phyloP scores from a whole-genome alignment of 2,329 filamentous ascomycete genomes.

The Lachnellula subtilissima region DNA sequence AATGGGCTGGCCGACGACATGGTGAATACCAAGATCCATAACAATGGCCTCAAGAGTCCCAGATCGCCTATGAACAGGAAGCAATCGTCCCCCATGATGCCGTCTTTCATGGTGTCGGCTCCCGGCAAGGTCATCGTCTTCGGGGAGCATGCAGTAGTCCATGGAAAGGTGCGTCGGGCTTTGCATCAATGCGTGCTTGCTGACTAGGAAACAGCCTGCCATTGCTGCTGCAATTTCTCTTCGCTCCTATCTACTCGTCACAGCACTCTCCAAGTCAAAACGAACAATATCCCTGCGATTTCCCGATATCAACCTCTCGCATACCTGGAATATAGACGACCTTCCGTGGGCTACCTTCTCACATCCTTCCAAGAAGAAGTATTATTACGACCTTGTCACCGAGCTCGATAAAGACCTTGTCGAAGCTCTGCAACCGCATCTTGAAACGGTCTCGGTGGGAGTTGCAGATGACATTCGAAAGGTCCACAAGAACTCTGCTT shows the following conservation, averaged over 20 bases:
- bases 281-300: constrained; percentile 85
- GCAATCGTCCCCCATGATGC: constrained; percentile 64
- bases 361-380: constrained; percentile 80
- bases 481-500: constrained; percentile 76
- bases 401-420: constrained; percentile 78
- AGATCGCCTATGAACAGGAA: constrained; percentile 41
- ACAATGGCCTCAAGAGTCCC: constrained; percentile 19
- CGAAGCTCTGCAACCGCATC: constrained; percentile 73
- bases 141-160: constrained; percentile 95
- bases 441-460: constrained; percentile 63
- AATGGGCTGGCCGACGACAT: constrained; percentile 14
- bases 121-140: constrained; percentile 98
- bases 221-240: constrained; percentile 94
- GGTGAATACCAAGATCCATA: constrained; percentile 21
- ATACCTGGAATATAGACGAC: constrained; percentile 91
- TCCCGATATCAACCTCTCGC: constrained; percentile 80
- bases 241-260: constrained; percentile 93
- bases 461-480: constrained; percentile 69
- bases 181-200: constrained; percentile 3
- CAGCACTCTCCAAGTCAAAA: constrained; percentile 85
- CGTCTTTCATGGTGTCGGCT: constrained; percentile 95
- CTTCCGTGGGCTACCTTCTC: constrained; percentile 84
- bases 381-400: constrained; percentile 86
- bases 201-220: constrained; percentile 55
- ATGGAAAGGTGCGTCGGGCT: constrained; percentile 68